Conservation (phyloP, 2,329 filamentous ascomycete species). For the Dactylellina parvicollis region DNA sequence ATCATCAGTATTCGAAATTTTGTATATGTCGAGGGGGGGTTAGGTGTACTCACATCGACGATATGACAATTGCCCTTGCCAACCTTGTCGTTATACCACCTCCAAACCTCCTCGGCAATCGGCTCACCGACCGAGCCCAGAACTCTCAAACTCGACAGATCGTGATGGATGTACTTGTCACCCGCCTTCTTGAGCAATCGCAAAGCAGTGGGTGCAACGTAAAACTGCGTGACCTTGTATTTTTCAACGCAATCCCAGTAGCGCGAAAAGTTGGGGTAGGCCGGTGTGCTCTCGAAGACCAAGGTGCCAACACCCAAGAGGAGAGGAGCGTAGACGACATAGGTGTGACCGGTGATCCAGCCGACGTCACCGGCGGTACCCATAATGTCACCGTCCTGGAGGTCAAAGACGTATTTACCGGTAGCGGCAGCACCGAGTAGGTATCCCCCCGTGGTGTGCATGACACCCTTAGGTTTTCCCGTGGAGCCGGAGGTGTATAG, state of each 20-base stretch:
- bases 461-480: constrained; percentile 97
- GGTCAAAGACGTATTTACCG: constrained; percentile 98
- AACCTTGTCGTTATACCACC: constrained; percentile 97
- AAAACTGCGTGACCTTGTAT: constrained; percentile 96
- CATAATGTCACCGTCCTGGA: constrained; percentile 90
- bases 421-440: constrained; percentile 92
- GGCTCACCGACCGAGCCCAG: constrained; percentile 96
- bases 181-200: constrained; percentile 94
- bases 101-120: constrained; percentile 98
- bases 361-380: constrained; percentile 98
- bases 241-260: constrained; percentile 99
- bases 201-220: constrained; percentile 94
- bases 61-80: constrained; percentile 93
- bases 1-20: constrained; percentile 51
- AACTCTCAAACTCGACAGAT: constrained; percentile 89
- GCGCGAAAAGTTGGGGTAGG: constrained; percentile 95
- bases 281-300: constrained; percentile 96
- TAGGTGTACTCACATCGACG: constrained; percentile 79
- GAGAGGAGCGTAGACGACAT: constrained; percentile 95
- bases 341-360: constrained; percentile 99
- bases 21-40: neutral
- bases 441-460: constrained; percentile 97
- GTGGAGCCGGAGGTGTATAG: constrained; percentile 98
- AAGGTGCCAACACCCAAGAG: constrained; percentile 92
- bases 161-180: constrained; percentile 86